Evolutionary conservation across 192 early-diverging fungal species (phyloP), one percentile per base, ranked within the genome.

Genomic region (Podila clonocystis): DNA sequence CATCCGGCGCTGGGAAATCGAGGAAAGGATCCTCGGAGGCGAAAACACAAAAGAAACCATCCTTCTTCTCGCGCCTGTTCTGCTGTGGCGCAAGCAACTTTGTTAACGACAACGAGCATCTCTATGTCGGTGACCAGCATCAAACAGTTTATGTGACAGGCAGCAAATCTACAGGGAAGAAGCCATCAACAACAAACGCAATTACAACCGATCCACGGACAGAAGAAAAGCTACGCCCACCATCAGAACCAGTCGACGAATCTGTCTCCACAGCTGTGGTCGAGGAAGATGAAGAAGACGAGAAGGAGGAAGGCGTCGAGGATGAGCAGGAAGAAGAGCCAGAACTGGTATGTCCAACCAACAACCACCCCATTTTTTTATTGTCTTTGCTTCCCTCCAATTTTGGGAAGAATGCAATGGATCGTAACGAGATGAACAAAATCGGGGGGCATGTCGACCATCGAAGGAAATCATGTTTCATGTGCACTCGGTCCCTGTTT

Each of bases 31-130:
- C 77, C 20, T 68, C 67, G 26, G 67, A 72, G 34, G 48, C 77
- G 20, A 80, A 80, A 48, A 38, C 62, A 4, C 41, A 45, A 45
- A 70, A 80, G 50, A 80, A 80, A 38, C 77, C 77, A 4, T 80
- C 77, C 60, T 80, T 80, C 22, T 24, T 80, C 45, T 73, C 70
- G 15, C 65, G 68, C 8, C 34, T 80, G 30, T 80, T 80, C 49
- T 80, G 77, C 62, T 80, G 77, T 73, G 70, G 77, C 33, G 70
- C 77, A 15, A 15, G 41, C 66, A 73, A 73, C 31, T 80, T 73
- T 79, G 70, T 79, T 8, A 67, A 73, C 31, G 77, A 72, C 65
- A 73, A 64, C 28, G 77, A 80, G 65, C 50, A 60, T 12, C 68
- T 66, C 2, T 38, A 68, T 50, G 60, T 59, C 20, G 77, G 65